phyloP scores from a whole-genome alignment of 305 asterid genomes.

The Plantago rigida region DNA sequence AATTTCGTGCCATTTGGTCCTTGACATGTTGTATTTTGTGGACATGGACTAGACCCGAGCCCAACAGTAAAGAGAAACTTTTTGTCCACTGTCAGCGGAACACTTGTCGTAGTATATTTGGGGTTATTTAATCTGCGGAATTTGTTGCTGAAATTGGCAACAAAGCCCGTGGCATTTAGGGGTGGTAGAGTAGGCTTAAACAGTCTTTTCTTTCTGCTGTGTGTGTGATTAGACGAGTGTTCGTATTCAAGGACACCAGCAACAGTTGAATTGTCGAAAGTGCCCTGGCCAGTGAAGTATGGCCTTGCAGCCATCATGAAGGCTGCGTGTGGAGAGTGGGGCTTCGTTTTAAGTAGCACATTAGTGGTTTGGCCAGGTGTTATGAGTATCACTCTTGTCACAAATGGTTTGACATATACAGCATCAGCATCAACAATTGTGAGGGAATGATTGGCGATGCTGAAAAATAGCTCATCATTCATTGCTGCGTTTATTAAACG shows the following conservation, averaged over 20 bases:
- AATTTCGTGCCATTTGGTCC: constrained; percentile 65
- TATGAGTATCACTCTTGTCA: constrained; percentile 34
- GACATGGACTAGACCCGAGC: constrained; percentile 55
- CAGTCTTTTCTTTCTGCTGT: constrained; percentile 18
- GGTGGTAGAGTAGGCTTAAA: constrained; percentile 41
- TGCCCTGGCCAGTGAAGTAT: constrained; percentile 46
- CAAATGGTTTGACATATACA: constrained; percentile 42
- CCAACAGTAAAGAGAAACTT: constrained; percentile 44
- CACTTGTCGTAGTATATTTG: constrained; percentile 33
- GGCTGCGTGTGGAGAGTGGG: constrained; percentile 36
- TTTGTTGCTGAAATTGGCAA: constrained; percentile 41
- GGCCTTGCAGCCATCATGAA: constrained; percentile 60
- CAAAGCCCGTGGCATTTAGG: constrained; percentile 32
- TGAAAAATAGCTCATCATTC: constrained; percentile 54
- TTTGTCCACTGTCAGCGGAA: constrained; percentile 39
- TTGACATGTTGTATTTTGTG: constrained; percentile 43
- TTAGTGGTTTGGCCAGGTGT: constrained; percentile 59
- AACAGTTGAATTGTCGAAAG: constrained; percentile 48
- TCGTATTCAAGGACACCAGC: constrained; percentile 44
- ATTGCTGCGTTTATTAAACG: constrained; percentile 63
- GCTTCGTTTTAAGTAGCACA: constrained; percentile 46
- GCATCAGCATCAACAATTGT: constrained; percentile 57
- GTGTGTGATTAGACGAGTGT: constrained; percentile 17
- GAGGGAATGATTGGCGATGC: constrained; percentile 51
- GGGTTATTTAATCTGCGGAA: constrained; percentile 47